Percentiles rank a stretch among this genome's conserved stretches.
Conservation (phyloP, 371 early-diverging fungal species). For the Gilbertella persicaria region DNA sequence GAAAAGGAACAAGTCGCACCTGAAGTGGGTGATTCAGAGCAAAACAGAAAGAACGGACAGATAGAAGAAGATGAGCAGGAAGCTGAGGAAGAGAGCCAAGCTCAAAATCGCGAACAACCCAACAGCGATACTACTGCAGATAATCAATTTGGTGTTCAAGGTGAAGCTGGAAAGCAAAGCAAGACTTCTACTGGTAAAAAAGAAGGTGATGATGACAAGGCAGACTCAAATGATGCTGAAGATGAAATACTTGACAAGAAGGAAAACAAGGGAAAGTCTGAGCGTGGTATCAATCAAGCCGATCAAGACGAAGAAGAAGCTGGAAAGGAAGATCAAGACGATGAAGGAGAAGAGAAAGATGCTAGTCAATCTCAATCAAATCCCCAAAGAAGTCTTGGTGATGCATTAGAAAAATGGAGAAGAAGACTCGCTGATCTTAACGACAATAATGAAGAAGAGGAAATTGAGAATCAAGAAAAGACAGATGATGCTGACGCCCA, state of each 20-base stretch:
- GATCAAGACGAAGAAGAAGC: conserved; percentile 39
- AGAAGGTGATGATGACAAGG: conserved; percentile 47
- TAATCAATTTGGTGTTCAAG: conserved; percentile 71
- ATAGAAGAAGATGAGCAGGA: conserved; percentile 42
- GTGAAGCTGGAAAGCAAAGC: conserved; percentile 61
- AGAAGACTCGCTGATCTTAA: conserved; percentile 73
- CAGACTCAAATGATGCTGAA: conserved; percentile 34
- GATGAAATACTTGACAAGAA: conserved; percentile 30
- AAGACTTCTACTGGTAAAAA: conserved; percentile 52
- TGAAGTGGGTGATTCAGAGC: conserved; percentile 55
- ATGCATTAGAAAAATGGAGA: conserved; percentile 90
- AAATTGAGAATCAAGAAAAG: conserved; percentile 45
- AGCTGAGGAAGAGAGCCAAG: conserved; percentile 31
- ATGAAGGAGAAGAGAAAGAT: conserved; percentile 25
- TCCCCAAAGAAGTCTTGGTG: conserved; percentile 84
- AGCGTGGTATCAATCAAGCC: conserved; percentile 45
- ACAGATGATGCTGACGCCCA: conserved; percentile 47
- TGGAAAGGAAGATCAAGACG: conserved; percentile 19
- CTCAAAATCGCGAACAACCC: conserved; percentile 51
- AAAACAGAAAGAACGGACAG: conserved; percentile 37
- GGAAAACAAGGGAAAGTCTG: conserved; percentile 42
- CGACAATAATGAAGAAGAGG: conserved; percentile 53
- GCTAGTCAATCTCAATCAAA: conserved; percentile 49
- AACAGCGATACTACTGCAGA: conserved; percentile 56
- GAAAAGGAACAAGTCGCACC: conserved; percentile 47